Evolutionary conservation across 2,329 filamentous ascomycete genomes (phyloP).

Genomic region (Xylariaceae sp.): DNA sequence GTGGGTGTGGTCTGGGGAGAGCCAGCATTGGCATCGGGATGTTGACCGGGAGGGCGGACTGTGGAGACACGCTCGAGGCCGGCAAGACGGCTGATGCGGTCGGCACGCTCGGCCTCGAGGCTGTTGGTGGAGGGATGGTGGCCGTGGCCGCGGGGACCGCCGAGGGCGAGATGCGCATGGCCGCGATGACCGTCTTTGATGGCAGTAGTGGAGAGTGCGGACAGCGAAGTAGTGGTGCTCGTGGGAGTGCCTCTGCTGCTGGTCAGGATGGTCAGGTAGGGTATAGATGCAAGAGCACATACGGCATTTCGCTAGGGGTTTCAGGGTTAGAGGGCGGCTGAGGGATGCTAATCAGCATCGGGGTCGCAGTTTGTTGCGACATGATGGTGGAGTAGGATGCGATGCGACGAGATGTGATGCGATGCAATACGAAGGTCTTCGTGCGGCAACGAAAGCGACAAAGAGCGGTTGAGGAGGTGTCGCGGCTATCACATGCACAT

Average conservation of each 20-base stretch:
- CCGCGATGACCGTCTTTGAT: constrained; percentile 96
- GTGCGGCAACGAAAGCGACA: too few relatives aligned
- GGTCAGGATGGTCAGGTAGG: constrained; percentile 10
- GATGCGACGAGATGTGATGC: too few relatives aligned
- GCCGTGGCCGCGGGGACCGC: constrained; percentile 51
- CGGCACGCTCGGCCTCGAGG: constrained; percentile 85
- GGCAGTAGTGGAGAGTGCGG: constrained; percentile 84
- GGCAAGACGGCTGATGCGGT: constrained; percentile 89
- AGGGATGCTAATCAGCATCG: constrained; percentile 78
- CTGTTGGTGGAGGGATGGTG: constrained; percentile 63
- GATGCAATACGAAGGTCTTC: too few relatives aligned
- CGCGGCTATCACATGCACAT: too few relatives aligned
- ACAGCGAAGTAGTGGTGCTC: constrained; percentile 86
- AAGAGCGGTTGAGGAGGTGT: too few relatives aligned
- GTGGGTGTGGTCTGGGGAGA: constrained; percentile 50
- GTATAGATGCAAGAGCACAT: constrained; percentile 37
- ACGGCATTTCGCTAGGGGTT: constrained; percentile 89
- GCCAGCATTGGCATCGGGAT: constrained; percentile 34
- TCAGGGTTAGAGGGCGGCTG: constrained; percentile 77
- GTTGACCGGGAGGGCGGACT: constrained; percentile 51
- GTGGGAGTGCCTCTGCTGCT: constrained; percentile 77
- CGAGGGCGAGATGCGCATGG: constrained; percentile 58
- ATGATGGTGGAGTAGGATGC: too few relatives aligned
- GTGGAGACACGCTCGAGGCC: constrained; percentile 86
- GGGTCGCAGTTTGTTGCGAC: constrained; percentile 39